A percentile compares a stretch with the other conserved stretches of the same genome.
Evolutionary conservation across 1,284 basidiomycete genomes (phyloP).

Genomic region (Rhodotorula mucilaginosa): DNA sequence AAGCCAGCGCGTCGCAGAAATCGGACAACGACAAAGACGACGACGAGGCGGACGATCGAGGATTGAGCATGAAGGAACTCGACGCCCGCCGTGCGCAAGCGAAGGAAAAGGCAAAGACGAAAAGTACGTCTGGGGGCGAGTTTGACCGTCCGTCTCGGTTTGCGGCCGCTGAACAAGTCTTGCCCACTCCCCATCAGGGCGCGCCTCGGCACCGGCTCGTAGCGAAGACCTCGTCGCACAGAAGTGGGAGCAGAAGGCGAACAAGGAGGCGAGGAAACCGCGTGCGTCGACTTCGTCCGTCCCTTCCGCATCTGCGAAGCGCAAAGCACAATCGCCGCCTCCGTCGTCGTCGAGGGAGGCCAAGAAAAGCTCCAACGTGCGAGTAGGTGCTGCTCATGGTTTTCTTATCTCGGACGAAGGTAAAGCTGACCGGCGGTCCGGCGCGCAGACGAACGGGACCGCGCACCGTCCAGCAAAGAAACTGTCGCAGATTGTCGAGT

Average conservation of each 20-base stretch:
- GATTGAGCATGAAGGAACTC: not conserved
- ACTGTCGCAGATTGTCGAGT: too few relatives aligned
- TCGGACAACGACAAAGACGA: not conserved
- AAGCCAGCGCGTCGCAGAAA: not conserved
- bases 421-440: too few relatives aligned
- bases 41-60: not conserved
- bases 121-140: not conserved
- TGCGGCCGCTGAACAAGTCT: too few relatives aligned
- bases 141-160: too few relatives aligned
- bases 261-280: not conserved
- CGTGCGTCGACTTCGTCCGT: not conserved
- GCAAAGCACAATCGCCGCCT: not conserved
- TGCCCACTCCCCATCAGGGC: not conserved
- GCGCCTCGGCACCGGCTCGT: not conserved
- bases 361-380: not conserved
- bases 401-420: too few relatives aligned
- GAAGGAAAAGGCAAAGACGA: conserved; percentile 13
- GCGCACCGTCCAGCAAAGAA: too few relatives aligned
- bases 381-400: too few relatives aligned
- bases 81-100: conserved; percentile 7
- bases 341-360: not conserved
- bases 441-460: too few relatives aligned
- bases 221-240: conserved; percentile 18
- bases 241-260: conserved; percentile 29
- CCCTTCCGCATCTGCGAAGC: not conserved